Evolutionary conservation across 2,329 filamentous ascomycete species (phyloP).

Genomic region (Sporothrix sp.): DNA sequence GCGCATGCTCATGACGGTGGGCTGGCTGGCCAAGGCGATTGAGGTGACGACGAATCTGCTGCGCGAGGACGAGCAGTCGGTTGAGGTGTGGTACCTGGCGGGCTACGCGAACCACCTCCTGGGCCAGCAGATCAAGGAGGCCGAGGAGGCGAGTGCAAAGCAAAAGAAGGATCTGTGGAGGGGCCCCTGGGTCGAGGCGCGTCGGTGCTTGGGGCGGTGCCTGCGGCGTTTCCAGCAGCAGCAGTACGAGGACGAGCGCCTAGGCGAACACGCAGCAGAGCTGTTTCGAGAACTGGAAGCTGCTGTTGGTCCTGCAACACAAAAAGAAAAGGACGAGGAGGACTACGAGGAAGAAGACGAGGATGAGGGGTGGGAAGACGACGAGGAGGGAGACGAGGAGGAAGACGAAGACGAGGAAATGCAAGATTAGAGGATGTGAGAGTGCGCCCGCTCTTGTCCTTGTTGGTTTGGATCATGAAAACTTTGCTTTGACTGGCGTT

Average conservation of each 20-base stretch:
- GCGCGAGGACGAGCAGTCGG: conserved; percentile 82
- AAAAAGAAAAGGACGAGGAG: conserved; percentile 40
- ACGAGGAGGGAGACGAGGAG: conserved; percentile 45
- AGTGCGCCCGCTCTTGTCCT: not conserved
- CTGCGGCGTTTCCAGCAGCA: conserved; percentile 67
- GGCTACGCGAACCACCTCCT: conserved; percentile 84
- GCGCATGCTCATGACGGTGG: conserved; percentile 80
- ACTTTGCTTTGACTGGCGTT: conserved; percentile 4
- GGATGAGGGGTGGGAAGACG: conserved; percentile 36
- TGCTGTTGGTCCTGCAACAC: conserved; percentile 51
- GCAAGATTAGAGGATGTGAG: not conserved
- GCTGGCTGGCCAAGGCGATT: conserved; percentile 75
- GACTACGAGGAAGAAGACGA: conserved; percentile 45
- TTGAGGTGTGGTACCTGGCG: conserved; percentile 94
- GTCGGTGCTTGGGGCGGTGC: conserved; percentile 74
- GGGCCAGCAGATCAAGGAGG: conserved; percentile 52
- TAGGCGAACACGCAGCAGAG: conserved; percentile 66
- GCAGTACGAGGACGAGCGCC: conserved; percentile 75
- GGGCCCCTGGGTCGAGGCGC: conserved; percentile 60
- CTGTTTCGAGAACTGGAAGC: conserved; percentile 54
- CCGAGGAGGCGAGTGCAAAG: conserved; percentile 19
- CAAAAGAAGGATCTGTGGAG: conserved; percentile 39
- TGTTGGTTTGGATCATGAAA: not conserved
- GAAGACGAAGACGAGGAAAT: conserved; percentile 33
- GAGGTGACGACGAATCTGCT: conserved; percentile 77